These are phyloP conservation scores for Ilex aquifolium DNA, from an alignment of 257 asterid genomes.

Conservation along the genomic window DNA sequence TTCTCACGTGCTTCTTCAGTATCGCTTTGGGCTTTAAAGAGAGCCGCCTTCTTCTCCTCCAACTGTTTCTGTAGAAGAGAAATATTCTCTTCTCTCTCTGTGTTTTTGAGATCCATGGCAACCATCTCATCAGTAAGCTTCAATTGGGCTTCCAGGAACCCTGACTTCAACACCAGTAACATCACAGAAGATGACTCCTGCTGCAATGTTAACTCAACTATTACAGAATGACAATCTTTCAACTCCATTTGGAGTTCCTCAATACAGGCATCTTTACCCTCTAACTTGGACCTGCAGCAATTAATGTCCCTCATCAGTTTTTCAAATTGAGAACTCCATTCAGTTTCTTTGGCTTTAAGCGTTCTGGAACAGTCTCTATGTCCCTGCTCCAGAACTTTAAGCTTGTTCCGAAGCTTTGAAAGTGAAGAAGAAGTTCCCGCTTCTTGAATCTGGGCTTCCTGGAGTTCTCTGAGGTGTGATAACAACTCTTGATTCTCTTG, in stretches of 20 bases:
- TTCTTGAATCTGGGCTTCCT: conserved; percentile 66
- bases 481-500: conserved; percentile 69
- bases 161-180: conserved; percentile 59
- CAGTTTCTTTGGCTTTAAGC: conserved; percentile 61
- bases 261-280: conserved; percentile 34
- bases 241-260: conserved; percentile 51
- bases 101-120: conserved; percentile 24
- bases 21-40: not conserved
- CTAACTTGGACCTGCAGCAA: conserved; percentile 36
- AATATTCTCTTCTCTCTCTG: conserved; percentile 23
- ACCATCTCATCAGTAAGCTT: conserved; percentile 34
- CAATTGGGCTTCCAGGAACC: conserved; percentile 43
- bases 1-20: not conserved
- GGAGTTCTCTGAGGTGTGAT: conserved; percentile 56
- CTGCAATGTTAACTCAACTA: conserved; percentile 45
- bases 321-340: conserved; percentile 57
- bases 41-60: conserved; percentile 48
- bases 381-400: conserved; percentile 52
- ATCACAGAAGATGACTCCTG: conserved; percentile 56
- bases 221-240: conserved; percentile 53
- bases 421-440: conserved; percentile 55
- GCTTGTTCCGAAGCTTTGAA: conserved; percentile 65
- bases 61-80: conserved; percentile 35
- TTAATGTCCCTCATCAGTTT: conserved; percentile 41
- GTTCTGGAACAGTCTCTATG: conserved; percentile 49